Evolutionary conservation across 1,284 basidiomycete species (phyloP).

Genomic region (Trichosporon faecale): DNA sequence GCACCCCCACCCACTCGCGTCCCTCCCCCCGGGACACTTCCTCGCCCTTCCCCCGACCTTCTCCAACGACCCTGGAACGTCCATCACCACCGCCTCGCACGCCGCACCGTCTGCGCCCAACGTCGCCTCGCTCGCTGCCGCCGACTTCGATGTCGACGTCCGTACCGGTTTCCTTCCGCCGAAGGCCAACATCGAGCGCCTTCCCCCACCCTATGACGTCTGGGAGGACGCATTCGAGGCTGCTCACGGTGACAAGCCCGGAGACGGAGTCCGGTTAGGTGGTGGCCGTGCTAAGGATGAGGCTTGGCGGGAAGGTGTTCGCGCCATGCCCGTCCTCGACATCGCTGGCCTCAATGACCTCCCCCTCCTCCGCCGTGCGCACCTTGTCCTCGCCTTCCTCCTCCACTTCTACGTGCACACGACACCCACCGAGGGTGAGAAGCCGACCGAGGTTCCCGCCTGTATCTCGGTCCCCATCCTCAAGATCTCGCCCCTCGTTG

Average conservation of each 20-base stretch:
- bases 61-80: slow-evolving; percentile 35
- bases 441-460: slow-evolving; percentile 57
- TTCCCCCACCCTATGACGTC: slow-evolving; percentile 62
- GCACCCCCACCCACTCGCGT: slow-evolving; percentile 11
- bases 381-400: slow-evolving; percentile 78
- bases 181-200: slow-evolving; percentile 64
- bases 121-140: slow-evolving; percentile 79
- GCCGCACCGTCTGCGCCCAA: slow-evolving; percentile 56
- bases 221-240: slow-evolving; percentile 63
- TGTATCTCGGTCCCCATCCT: slow-evolving; percentile 74
- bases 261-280: slow-evolving; percentile 59
- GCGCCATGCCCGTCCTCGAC: slow-evolving; percentile 66
- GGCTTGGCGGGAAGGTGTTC: slow-evolving; percentile 64
- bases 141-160: slow-evolving; percentile 93
- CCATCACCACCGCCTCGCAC: slow-evolving; percentile 42
- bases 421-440: slow-evolving; percentile 26
- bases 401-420: slow-evolving; percentile 87
- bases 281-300: slow-evolving; percentile 55
- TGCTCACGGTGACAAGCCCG: slow-evolving; percentile 55
- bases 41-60: slow-evolving; percentile 60
- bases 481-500: slow-evolving; percentile 69
- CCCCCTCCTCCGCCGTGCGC: slow-evolving; percentile 70
- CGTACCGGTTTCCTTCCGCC: slow-evolving; percentile 90
- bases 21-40: slow-evolving; percentile 62
- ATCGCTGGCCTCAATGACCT: slow-evolving; percentile 61